phyloP scores from a whole-genome alignment of 139 green algal genomes.

The Ettlia oleoabundans region DNA sequence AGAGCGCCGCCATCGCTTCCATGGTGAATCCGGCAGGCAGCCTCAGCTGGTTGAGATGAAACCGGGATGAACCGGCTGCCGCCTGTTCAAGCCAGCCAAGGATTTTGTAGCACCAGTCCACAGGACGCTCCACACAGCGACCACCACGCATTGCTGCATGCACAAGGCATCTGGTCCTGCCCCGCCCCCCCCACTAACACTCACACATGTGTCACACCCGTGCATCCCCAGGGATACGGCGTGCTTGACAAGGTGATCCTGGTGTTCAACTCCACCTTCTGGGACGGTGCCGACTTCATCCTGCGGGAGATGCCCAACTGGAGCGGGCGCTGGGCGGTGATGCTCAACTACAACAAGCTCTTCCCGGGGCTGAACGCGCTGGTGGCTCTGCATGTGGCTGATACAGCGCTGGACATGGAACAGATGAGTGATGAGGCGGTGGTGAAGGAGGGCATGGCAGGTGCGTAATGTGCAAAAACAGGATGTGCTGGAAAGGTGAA shows the following conservation, averaged over 20 bases:
- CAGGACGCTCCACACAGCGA: too few species aligned
- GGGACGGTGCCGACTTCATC: conserved; percentile 70
- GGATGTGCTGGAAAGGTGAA: too few species aligned
- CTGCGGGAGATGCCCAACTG: conserved; percentile 35
- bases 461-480: neutral
- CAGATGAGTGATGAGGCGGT: conserved; percentile 34
- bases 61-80: too few species aligned
- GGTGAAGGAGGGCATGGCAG: conserved; percentile 16
- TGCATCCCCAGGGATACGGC: conserved; percentile 4
- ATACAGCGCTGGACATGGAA: conserved; percentile 51
- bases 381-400: conserved; percentile 56
- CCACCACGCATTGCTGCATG: neutral
- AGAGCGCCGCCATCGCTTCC: conserved; percentile 62
- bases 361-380: conserved; percentile 46
- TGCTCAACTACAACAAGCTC: conserved; percentile 45
- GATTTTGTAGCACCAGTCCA: too few species aligned
- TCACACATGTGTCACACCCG: neutral
- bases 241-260: conserved; percentile 66
- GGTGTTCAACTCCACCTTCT: conserved; percentile 73
- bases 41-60: too few species aligned
- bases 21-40: conserved; percentile 71
- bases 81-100: too few species aligned
- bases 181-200: too few species aligned
- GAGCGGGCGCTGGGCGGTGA: conserved; percentile 39
- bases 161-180: too few species aligned